phyloP scores from a whole-genome alignment of 2,329 filamentous ascomycete genomes.

The Colletotrichum zoysiae region DNA sequence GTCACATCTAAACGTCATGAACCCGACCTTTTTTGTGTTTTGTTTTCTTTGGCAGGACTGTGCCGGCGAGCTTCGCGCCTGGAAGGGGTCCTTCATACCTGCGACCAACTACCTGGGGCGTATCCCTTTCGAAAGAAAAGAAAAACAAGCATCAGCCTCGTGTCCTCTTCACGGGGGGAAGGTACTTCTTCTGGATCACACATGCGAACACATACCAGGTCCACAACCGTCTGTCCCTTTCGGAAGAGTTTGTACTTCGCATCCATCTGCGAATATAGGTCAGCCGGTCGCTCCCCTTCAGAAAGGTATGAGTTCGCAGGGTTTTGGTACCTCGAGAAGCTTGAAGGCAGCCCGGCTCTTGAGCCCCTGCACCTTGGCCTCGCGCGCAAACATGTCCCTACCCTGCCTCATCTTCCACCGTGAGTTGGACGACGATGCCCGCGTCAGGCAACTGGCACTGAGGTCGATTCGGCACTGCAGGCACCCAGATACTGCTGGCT shows the following conservation, averaged over 20 bases:
- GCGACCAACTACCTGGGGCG: slow-evolving; percentile 80
- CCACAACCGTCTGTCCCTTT: slow-evolving; percentile 86
- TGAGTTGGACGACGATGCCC: slow-evolving; percentile 71
- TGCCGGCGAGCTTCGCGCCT: background rate
- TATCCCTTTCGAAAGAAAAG: slow-evolving; percentile 71
- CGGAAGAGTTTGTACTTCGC: slow-evolving; percentile 83
- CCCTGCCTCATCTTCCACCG: slow-evolving; percentile 87
- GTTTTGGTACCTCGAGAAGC: slow-evolving; percentile 76
- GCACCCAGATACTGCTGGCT: background rate
- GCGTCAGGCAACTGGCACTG: slow-evolving; percentile 3
- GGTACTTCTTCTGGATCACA: background rate
- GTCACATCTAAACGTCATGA: slow-evolving; percentile 20
- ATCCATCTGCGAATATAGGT: slow-evolving; percentile 74
- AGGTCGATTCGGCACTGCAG: background rate
- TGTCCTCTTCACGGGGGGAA: background rate
- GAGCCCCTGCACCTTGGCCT: slow-evolving; percentile 82
- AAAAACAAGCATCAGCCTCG: background rate
- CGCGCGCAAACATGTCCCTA: slow-evolving; percentile 77
- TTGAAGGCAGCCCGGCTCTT: slow-evolving; percentile 97
- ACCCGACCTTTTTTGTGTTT: background rate
- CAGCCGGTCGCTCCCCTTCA: slow-evolving; percentile 23
- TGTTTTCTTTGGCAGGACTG: background rate
- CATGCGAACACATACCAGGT: slow-evolving; percentile 72
- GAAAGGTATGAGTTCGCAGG: background rate
- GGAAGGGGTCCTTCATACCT: slow-evolving; percentile 57